Evolutionary conservation across 805 yeast species (phyloP), one percentile per base, ranked within the genome.

Genomic region (Lachancea kluyveri): DNA sequence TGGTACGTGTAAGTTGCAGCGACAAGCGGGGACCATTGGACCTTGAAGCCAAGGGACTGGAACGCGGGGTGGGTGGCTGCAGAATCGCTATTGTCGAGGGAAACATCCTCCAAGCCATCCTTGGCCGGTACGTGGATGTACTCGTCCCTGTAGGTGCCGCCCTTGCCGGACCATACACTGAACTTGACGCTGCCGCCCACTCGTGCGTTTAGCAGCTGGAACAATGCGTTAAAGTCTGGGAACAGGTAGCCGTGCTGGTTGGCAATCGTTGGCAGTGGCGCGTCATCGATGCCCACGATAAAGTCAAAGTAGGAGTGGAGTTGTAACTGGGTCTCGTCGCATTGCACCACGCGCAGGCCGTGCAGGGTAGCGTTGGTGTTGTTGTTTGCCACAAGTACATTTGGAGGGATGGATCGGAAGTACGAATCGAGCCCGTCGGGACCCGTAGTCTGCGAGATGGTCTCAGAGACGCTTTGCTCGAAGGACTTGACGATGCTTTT

Each of bases 221-320:
- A 36, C 8, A 64, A 56, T 15, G 64, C 58, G 17, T 64, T 62
- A 42, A 62, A 67, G 50, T 72, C 68, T 13, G 70, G 65, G n/a
- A 57, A 45, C 30, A 55, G 37, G 25, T 48, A 52, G 12, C 62
- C 56, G 24, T 59, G 51, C 16, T 58, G 59, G 21, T 54, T 52
- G 37, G 57, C 43, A 11, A 52, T 36, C 17, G 64, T 42, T 11
- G 67, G 64, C 14, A 77, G 47, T 12, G 80, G 82, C 41, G 72
- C 79, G 26, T 83, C 85, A 45, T 90, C 84, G 35, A 87, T 64
- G 1, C 82, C 80, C n/a, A 86, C 68, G 21, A 90, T 74, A 52
- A 70, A 90, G 54, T 90, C 98, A 50, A 90, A 92, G 74, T 85
- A 81, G 7, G 92, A 68, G 57, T 87, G 94, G 17, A 92, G 54